These are phyloP conservation scores for Boletus rufocinnamomeus DNA, from an alignment of 768 basidiomycete genomes.

Conservation along the genomic window DNA sequence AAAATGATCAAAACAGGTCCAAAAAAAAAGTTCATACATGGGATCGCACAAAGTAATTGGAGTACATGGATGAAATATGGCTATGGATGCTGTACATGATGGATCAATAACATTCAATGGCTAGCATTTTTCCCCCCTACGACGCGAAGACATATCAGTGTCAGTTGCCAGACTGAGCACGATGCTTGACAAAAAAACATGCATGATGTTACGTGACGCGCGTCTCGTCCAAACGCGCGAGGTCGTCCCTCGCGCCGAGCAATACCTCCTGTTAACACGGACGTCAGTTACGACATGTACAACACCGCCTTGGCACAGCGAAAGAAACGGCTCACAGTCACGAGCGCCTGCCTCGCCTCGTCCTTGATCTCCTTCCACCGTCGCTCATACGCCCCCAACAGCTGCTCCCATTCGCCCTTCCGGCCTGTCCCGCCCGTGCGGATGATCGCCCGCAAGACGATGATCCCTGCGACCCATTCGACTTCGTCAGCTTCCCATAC, in stretches of 20 bases:
- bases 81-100: background rate
- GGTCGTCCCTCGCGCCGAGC: slow-evolving; percentile 54
- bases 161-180: slow-evolving; percentile 4
- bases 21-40: background rate
- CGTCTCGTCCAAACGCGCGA: slow-evolving; percentile 44
- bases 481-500: slow-evolving; percentile 69
- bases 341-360: slow-evolving; percentile 61
- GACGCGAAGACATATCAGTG: background rate
- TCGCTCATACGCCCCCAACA: slow-evolving; percentile 59
- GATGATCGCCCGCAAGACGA: slow-evolving; percentile 58
- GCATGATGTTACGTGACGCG: slow-evolving; percentile 10
- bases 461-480: slow-evolving; percentile 68
- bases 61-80: slow-evolving; percentile 4
- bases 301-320: background rate
- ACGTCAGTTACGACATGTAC: background rate
- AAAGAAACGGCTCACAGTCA: slow-evolving; percentile 45
- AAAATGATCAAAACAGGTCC: background rate
- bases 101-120: background rate
- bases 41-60: background rate
- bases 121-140: background rate
- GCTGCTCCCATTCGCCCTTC: slow-evolving; percentile 54
- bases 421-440: slow-evolving; percentile 52
- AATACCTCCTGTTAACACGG: slow-evolving; percentile 47
- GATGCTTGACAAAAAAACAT: background rate
- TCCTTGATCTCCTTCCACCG: slow-evolving; percentile 74